phyloP scores from a whole-genome alignment of 2,329 filamentous ascomycete genomes.

The Botrytis pseudocinerea region DNA sequence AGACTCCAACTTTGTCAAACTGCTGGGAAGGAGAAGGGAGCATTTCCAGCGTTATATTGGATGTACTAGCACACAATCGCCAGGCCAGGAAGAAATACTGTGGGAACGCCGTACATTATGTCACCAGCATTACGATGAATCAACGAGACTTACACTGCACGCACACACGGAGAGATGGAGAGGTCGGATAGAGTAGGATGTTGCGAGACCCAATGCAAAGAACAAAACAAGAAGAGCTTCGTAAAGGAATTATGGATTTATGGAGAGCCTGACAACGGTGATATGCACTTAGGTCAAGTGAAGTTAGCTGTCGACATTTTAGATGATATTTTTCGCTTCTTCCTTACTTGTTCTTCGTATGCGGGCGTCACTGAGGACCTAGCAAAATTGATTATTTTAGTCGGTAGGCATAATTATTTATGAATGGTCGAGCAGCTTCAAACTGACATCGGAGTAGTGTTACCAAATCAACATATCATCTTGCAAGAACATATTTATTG shows the following conservation, averaged over 20 bases:
- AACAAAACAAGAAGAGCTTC: background rate
- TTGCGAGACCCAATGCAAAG: background rate
- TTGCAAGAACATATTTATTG: background rate
- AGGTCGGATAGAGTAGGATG: background rate
- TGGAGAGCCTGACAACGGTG: slow-evolving; percentile 13
- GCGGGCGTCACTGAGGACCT: background rate
- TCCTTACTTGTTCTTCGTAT: background rate
- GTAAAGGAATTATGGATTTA: background rate
- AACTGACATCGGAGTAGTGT: background rate
- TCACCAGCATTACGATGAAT: slow-evolving; percentile 16
- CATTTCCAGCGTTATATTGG: background rate
- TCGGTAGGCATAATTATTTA: background rate
- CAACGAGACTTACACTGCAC: background rate
- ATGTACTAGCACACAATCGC: background rate
- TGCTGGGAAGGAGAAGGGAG: background rate
- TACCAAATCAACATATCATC: background rate
- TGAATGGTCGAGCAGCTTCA: background rate
- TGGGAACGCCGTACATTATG: background rate
- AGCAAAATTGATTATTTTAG: background rate
- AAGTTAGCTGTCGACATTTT: slow-evolving; percentile 2
- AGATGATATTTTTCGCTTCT: background rate
- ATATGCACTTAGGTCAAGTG: slow-evolving; percentile 9
- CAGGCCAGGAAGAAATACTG: slow-evolving; percentile 6
- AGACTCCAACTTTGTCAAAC: background rate
- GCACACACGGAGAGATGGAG: slow-evolving; percentile 7